phyloP scores from a whole-genome alignment of 2,329 filamentous ascomycete genomes.

The Pseudogymnoascus sp. region DNA sequence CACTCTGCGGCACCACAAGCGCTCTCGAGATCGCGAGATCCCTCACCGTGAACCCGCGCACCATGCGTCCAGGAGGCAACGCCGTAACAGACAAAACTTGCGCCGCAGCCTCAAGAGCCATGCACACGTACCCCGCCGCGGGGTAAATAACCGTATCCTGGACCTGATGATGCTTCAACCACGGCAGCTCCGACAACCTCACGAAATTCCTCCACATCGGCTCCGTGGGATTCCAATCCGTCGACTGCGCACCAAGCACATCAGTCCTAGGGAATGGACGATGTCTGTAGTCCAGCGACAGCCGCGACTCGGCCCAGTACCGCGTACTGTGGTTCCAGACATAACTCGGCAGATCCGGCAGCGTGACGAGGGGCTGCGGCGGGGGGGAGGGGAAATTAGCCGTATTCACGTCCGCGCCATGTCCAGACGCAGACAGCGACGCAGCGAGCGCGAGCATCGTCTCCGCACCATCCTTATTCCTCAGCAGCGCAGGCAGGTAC shows the following conservation, averaged over 20 bases:
- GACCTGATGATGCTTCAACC: slow-evolving; percentile 35
- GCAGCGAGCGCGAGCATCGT: slow-evolving; percentile 37
- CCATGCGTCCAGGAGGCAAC: slow-evolving; percentile 16
- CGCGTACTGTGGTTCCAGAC: slow-evolving; percentile 15
- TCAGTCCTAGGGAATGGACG: slow-evolving; percentile 40
- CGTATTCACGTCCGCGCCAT: slow-evolving; percentile 34
- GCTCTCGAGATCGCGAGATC: slow-evolving; percentile 39
- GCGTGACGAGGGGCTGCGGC: slow-evolving; percentile 8
- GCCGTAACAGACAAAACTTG: background rate
- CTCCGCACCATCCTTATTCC: slow-evolving; percentile 41
- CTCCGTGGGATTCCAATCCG: slow-evolving; percentile 23
- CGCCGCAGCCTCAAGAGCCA: slow-evolving; percentile 28
- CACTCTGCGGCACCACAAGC: slow-evolving; percentile 36
- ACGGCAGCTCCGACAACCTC: slow-evolving; percentile 29
- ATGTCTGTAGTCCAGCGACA: slow-evolving; percentile 8
- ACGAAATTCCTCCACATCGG: slow-evolving; percentile 30
- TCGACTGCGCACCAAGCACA: slow-evolving; percentile 35
- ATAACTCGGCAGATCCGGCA: slow-evolving; percentile 15
- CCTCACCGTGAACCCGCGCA: slow-evolving; percentile 35
- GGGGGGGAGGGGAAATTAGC: slow-evolving; percentile 37
- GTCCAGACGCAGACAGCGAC: slow-evolving; percentile 38
- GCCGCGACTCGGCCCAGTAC: slow-evolving; percentile 15
- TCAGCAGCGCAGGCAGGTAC: slow-evolving; percentile 35
- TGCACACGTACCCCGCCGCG: slow-evolving; percentile 27
- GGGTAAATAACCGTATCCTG: slow-evolving; percentile 27